Percentiles rank a stretch among this genome's conserved stretches.
Evolutionary conservation across 805 yeast genomes (phyloP).

Genomic region (Candida easanensis): DNA sequence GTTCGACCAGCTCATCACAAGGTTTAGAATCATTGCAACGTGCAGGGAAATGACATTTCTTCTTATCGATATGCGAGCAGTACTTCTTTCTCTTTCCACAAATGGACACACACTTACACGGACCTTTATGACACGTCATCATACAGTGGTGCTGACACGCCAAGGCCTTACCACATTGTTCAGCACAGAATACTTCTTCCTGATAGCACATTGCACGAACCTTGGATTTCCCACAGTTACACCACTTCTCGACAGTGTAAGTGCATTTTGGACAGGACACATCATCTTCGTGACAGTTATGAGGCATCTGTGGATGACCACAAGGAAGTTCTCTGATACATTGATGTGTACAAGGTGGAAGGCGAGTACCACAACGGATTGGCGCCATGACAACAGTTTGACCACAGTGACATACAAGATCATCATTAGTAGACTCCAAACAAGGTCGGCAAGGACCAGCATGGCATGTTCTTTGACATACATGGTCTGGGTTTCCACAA

Average conservation of each 20-base stretch:
- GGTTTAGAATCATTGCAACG: constrained; percentile 50
- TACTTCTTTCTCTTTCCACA: constrained; percentile 51
- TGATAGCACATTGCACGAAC: constrained; percentile 71
- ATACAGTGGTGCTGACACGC: constrained; percentile 51
- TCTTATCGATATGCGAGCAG: constrained; percentile 70
- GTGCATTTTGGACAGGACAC: constrained; percentile 78
- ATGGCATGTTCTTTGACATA: constrained; percentile 72
- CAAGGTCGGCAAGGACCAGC: constrained; percentile 80
- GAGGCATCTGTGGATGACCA: constrained; percentile 71
- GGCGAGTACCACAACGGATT: constrained; percentile 73
- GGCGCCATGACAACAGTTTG: constrained; percentile 76
- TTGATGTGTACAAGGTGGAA: constrained; percentile 63
- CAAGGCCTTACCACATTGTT: constrained; percentile 51
- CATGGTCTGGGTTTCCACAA: constrained; percentile 59
- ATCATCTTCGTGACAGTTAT: constrained; percentile 70
- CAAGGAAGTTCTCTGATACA: constrained; percentile 58
- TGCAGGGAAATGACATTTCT: constrained; percentile 60
- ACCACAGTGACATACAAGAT: constrained; percentile 78
- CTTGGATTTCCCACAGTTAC: constrained; percentile 58
- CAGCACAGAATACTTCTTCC: constrained; percentile 64
- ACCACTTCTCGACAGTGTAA: constrained; percentile 47
- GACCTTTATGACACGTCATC: constrained; percentile 56
- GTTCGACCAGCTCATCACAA: constrained; percentile 48
- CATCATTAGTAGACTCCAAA: constrained; percentile 75
- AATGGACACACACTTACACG: constrained; percentile 60